Base-by-base conservation (phyloP, 164 flowering plant genomes). In the Amborella trichopoda region DNA sequence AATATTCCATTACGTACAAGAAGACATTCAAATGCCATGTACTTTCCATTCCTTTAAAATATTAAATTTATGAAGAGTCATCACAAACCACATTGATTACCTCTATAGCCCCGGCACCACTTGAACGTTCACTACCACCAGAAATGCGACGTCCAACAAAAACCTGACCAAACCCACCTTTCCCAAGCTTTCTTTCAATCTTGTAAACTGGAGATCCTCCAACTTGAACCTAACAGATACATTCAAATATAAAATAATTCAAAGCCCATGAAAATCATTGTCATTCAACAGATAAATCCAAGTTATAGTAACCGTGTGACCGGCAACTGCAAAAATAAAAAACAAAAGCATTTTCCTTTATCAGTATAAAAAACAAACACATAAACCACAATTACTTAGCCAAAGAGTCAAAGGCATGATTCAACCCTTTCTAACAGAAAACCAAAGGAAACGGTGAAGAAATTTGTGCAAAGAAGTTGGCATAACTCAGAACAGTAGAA, bases 121-220 rank as follows among this genome's bases (percentile, higher is more conserved):
- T 45, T 46, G 66, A 23, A 5, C 83, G 76, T 4, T 74, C 91
- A 75, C 47, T 80, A 17, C 85, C 86, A 49, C 87, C 81, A 19
- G 64, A 27, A 38, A 73, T 75, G 49, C 95, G 99, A 8, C 86
- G 96, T 48, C 99, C 99, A 56, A 87, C 87, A 68, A 81, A 91
- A 38, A 91, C 99, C 64, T 91, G 99, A 40, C 99, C 99, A 56
- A 87, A 91, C 40, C 99, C 99, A 37, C 99, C 99, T 65, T 87
- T 87, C 12, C 99, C 99, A 33, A 91, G 55, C 70, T 84, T 91
- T 68, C 78, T 80, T 56, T 80, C 99, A 44, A 91, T 56, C 58
- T 78, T 82, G 50, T 81, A 91, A 0, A 65, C 10, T 16, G 96
- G 95, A 19, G 99, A 91, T 11, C 88, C 83, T 48, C 95, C 96